phyloP scores from a whole-genome alignment of 169 alveolate species.

The Plasmodium inui region DNA sequence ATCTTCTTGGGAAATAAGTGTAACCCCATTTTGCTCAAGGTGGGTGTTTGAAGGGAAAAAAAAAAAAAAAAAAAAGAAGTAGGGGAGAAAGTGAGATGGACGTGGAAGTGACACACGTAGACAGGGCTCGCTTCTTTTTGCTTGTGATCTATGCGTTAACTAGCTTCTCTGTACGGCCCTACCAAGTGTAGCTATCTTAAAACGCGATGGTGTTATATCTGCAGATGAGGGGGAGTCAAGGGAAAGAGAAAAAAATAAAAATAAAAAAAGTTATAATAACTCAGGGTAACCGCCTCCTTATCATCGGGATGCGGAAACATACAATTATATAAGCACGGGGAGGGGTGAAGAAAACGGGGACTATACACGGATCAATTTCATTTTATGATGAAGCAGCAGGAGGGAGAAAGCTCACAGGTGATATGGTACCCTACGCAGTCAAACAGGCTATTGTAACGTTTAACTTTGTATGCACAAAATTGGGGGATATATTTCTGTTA shows the following conservation, averaged over 20 bases:
- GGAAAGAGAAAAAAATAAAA: background rate
- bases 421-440: background rate
- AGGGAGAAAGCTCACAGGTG: background rate
- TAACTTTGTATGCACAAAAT: background rate
- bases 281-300: background rate
- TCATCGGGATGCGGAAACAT: background rate
- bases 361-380: background rate
- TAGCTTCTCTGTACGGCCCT: background rate
- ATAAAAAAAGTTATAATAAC: background rate
- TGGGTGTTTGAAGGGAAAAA: background rate
- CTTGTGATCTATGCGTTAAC: background rate
- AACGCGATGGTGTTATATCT: background rate
- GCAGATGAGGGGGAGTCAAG: background rate
- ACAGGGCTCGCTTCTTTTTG: background rate
- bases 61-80: background rate
- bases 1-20: conserved; percentile 49
- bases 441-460: background rate
- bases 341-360: background rate
- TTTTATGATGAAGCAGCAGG: background rate
- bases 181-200: background rate
- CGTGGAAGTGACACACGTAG: background rate
- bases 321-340: background rate
- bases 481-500: background rate
- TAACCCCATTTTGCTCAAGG: conserved; percentile 64
- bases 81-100: background rate